Conservation (phyloP, 371 early-diverging fungal genomes). For the Mucor circinelloides region DNA sequence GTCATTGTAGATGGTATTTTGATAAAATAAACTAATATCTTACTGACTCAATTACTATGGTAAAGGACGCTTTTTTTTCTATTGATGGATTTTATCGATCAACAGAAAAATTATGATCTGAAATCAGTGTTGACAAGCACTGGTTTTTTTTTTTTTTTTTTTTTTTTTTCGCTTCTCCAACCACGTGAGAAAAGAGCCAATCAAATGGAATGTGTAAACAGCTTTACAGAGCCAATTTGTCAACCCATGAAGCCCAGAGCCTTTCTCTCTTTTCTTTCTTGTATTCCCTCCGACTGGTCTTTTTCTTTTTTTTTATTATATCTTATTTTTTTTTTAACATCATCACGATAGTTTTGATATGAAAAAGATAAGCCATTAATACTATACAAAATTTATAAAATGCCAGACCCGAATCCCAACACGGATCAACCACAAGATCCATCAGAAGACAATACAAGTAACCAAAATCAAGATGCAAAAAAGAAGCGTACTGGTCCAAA, state of each 20-base stretch:
- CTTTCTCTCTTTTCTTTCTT: neutral
- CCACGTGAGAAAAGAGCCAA: neutral
- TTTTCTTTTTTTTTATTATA: neutral
- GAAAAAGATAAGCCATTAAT: neutral
- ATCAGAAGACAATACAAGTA: conserved; percentile 18
- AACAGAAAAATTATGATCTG: too few species aligned
- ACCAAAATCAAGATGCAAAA: conserved; percentile 31
- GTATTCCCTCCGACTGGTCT: neutral
- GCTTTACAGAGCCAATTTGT: neutral
- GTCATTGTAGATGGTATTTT: too few species aligned
- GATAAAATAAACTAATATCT: too few species aligned
- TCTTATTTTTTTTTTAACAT: neutral
- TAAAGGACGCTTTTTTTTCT: too few species aligned
- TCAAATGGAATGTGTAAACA: neutral
- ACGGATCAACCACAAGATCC: conserved; percentile 13
- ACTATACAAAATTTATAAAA: neutral
- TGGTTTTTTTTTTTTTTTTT: neutral
- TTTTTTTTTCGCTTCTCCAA: too few species aligned
- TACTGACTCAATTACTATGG: too few species aligned
- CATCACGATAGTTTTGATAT: neutral
- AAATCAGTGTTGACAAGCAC: neutral
- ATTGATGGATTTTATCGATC: too few species aligned
- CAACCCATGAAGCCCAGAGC: neutral
- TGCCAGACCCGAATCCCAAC: conserved; percentile 20
- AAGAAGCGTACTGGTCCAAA: conserved; percentile 72